Percentiles rank a stretch among this genome's conserved stretches.
Conservation (phyloP, 345 rosid genomes). For the Litchi chinensis region DNA sequence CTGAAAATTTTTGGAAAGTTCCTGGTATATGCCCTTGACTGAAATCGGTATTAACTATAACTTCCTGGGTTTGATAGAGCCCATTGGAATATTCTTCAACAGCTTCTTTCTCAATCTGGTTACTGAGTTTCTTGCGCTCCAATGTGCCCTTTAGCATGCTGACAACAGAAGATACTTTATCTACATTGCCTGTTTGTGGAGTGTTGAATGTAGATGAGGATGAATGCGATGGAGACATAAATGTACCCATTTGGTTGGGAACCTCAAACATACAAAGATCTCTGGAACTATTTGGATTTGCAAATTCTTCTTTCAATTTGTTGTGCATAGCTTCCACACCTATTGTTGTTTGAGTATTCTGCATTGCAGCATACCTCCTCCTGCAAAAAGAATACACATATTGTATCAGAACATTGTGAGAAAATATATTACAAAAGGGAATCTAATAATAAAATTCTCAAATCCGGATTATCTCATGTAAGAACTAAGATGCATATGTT, state of each 20-base stretch:
- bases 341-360: conserved; percentile 40
- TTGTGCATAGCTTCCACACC: conserved; percentile 43
- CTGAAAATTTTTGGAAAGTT: conserved; percentile 31
- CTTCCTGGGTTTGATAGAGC: conserved; percentile 37
- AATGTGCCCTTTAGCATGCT: conserved; percentile 71
- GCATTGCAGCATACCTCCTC: conserved; percentile 75
- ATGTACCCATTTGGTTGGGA: conserved; percentile 42
- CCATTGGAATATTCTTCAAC: conserved; percentile 40
- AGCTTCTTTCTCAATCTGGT: conserved; percentile 42
- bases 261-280: conserved; percentile 36
- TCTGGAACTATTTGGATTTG: conserved; percentile 35
- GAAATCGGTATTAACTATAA: conserved; percentile 27
- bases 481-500: not conserved
- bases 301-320: conserved; percentile 44
- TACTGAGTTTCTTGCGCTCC: conserved; percentile 56
- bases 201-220: conserved; percentile 50
- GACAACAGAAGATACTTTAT: conserved; percentile 64
- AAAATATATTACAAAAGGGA: not conserved
- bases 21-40: conserved; percentile 33
- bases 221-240: conserved; percentile 61
- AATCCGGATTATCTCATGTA: not conserved
- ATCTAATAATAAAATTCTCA: not conserved
- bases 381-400: conserved; percentile 33
- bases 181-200: conserved; percentile 39
- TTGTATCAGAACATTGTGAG: not conserved